phyloP scores from a whole-genome alignment of 2,329 filamentous ascomycete genomes.

The Paecilomyces sp. region DNA sequence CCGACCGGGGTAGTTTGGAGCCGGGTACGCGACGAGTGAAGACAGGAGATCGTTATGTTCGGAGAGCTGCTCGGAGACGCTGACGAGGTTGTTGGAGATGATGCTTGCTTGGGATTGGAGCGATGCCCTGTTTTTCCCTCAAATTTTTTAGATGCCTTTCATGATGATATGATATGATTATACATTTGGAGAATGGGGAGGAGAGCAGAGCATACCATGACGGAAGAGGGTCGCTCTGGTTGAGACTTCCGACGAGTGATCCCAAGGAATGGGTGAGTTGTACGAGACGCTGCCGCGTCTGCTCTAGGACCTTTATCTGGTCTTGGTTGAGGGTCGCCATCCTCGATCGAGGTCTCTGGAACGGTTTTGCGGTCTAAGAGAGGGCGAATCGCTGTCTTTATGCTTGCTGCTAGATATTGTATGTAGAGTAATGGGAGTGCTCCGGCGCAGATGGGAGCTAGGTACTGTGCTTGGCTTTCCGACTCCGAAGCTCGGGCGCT shows the following conservation, averaged over 20 bases:
- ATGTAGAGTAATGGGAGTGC: background rate
- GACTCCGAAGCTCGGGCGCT: background rate
- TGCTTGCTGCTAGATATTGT: background rate
- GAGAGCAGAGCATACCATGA: constrained; percentile 46
- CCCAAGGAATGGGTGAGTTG: constrained; percentile 63
- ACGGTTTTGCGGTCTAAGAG: background rate
- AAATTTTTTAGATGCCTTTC: background rate
- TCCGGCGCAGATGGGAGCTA: background rate
- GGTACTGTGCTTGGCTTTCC: background rate
- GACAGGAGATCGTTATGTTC: constrained; percentile 62
- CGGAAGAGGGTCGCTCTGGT: constrained; percentile 59
- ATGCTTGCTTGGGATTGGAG: constrained; percentile 66
- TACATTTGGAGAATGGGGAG: background rate
- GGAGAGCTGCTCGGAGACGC: constrained; percentile 58
- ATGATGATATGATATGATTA: background rate
- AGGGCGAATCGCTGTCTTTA: background rate
- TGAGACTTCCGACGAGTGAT: constrained; percentile 55
- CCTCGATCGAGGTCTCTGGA: background rate
- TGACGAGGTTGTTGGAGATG: constrained; percentile 62
- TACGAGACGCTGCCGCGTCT: constrained; percentile 59
- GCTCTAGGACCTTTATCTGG: constrained; percentile 58
- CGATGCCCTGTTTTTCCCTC: constrained; percentile 48
- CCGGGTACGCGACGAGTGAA: constrained; percentile 66
- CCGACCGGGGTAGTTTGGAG: constrained; percentile 65
- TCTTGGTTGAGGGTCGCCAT: constrained; percentile 34